phyloP scores from a whole-genome alignment of 2,329 filamentous ascomycete species.

The Paecilomyces sp. region DNA sequence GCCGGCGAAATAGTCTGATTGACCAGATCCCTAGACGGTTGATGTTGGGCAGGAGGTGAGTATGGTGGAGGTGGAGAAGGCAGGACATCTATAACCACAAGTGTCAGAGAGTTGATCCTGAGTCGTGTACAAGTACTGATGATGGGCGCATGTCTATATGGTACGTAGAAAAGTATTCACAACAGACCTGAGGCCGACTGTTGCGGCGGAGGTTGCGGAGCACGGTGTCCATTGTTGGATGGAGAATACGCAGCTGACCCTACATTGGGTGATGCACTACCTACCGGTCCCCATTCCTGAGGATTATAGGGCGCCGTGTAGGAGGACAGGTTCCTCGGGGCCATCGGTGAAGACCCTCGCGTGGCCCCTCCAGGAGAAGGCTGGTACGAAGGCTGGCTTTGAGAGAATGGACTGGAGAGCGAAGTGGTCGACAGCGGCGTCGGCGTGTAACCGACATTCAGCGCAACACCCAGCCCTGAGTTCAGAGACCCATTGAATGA shows the following conservation, averaged over 20 bases:
- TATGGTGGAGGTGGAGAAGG: slow-evolving; percentile 33
- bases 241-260: slow-evolving; percentile 22
- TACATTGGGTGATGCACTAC: slow-evolving; percentile 16
- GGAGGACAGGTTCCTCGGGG: slow-evolving; percentile 28
- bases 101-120: slow-evolving; percentile 5
- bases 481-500: slow-evolving; percentile 30
- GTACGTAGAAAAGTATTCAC: not conserved
- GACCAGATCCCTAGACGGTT: slow-evolving; percentile 11
- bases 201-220: slow-evolving; percentile 17
- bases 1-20: slow-evolving; percentile 6
- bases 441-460: slow-evolving; percentile 20
- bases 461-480: slow-evolving; percentile 23
- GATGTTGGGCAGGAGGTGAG: slow-evolving; percentile 27
- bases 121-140: not conserved
- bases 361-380: slow-evolving; percentile 28
- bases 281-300: slow-evolving; percentile 41
- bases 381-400: slow-evolving; percentile 28
- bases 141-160: not conserved
- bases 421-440: slow-evolving; percentile 38
- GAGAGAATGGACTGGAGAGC: slow-evolving; percentile 38
- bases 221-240: slow-evolving; percentile 19
- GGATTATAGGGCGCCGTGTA: slow-evolving; percentile 43
- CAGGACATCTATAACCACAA: slow-evolving; percentile 17
- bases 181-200: slow-evolving; percentile 25
- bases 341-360: slow-evolving; percentile 35